Conservation (phyloP, 805 yeast species). For the Ascoidea rubescens region DNA sequence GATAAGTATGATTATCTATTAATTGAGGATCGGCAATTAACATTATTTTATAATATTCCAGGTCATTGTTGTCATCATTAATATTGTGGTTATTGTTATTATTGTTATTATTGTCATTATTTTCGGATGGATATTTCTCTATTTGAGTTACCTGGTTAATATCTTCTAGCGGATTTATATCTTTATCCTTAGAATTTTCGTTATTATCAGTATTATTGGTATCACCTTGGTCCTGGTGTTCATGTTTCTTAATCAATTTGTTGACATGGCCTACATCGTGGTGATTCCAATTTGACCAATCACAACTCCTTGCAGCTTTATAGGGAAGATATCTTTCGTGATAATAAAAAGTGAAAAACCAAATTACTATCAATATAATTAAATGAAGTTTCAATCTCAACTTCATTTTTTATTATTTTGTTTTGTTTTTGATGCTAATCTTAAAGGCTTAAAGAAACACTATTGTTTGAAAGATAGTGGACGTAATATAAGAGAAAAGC, state of each 20-base stretch:
- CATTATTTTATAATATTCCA: conserved; percentile 33
- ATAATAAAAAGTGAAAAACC: background rate
- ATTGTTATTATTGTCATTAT: background rate
- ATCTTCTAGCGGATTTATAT: background rate
- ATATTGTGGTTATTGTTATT: too few relatives aligned
- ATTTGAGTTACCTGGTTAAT: too few relatives aligned
- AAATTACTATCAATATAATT: too few relatives aligned
- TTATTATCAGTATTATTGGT: background rate
- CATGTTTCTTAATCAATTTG: too few relatives aligned
- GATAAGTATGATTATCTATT: conserved; percentile 81
- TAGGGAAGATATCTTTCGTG: conserved; percentile 18
- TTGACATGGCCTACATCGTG: background rate
- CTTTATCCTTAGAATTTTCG: background rate
- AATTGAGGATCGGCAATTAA: conserved; percentile 91
- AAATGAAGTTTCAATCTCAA: background rate
- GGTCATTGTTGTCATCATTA: conserved; percentile 10
- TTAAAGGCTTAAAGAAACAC: too few relatives aligned
- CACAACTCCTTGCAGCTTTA: conserved; percentile 30
- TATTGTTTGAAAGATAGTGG: too few relatives aligned
- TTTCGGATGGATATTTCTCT: background rate
- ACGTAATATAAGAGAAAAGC: too few relatives aligned
- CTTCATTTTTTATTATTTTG: too few relatives aligned
- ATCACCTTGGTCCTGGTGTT: too few relatives aligned
- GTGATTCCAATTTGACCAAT: conserved; percentile 9
- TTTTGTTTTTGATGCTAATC: too few relatives aligned